Conservation (phyloP, 192 early-diverging fungal genomes). For the Coemansia asiatica region DNA sequence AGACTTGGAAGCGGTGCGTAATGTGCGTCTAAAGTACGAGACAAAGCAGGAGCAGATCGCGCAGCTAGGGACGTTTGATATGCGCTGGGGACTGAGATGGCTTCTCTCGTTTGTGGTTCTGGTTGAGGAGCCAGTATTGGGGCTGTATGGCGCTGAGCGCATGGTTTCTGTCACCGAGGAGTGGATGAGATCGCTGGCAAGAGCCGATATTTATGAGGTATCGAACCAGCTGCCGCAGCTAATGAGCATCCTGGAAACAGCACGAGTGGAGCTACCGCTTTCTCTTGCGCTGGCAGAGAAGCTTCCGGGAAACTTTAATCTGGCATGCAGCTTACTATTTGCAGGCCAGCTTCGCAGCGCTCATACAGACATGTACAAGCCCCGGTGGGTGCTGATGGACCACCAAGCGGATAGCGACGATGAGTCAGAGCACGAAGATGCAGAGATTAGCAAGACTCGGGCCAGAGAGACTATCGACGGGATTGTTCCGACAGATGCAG, state of each 20-base stretch:
- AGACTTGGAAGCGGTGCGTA: constrained; percentile 21
- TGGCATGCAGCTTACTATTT: constrained; percentile 44
- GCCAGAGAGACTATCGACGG: constrained; percentile 15
- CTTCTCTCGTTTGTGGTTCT: constrained; percentile 39
- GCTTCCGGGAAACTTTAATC: constrained; percentile 41
- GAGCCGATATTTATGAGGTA: constrained; percentile 32
- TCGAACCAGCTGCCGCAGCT: constrained; percentile 18
- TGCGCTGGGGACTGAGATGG: constrained; percentile 44
- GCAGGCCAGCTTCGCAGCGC: constrained; percentile 26
- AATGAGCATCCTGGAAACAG: constrained; percentile 10
- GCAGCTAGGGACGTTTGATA: constrained; percentile 34
- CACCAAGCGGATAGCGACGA: not conserved
- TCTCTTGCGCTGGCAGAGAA: constrained; percentile 9
- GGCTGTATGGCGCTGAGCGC: constrained; percentile 1
- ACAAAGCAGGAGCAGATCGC: constrained; percentile 25
- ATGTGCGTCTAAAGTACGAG: constrained; percentile 34
- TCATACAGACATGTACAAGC: constrained; percentile 26
- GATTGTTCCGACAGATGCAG: constrained; percentile 16
- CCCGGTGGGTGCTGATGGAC: constrained; percentile 40
- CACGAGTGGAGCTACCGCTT: constrained; percentile 22
- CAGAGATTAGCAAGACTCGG: not conserved
- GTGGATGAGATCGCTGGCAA: constrained; percentile 32
- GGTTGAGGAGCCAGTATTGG: constrained; percentile 27
- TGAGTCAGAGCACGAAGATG: not conserved
- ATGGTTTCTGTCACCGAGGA: constrained; percentile 18